phyloP scores from a whole-genome alignment of 306 rosid genomes.

The Fagus sylvatica region DNA sequence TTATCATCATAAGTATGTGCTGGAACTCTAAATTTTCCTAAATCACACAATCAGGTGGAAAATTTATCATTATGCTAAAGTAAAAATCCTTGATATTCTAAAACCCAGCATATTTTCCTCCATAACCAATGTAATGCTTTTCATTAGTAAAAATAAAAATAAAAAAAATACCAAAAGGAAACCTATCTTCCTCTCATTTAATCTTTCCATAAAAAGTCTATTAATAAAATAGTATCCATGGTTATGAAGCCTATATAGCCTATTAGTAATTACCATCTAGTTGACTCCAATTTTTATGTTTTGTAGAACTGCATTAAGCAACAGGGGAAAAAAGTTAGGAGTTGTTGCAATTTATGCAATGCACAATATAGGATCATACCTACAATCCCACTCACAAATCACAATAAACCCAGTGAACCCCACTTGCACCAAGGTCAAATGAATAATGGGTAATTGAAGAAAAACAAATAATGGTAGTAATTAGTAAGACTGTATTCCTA shows the following conservation, averaged over 20 bases:
- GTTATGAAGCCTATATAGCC: background rate
- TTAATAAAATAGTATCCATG: background rate
- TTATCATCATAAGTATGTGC: background rate
- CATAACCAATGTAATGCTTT: background rate
- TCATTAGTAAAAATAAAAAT: background rate
- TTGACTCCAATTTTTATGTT: background rate
- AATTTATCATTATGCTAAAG: background rate
- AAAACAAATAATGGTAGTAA: background rate
- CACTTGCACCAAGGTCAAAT: background rate
- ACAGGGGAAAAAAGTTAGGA: background rate
- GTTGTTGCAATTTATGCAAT: background rate
- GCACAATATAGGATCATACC: background rate
- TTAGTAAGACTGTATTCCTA: conserved; percentile 28
- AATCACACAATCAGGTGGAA: background rate
- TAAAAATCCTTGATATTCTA: background rate
- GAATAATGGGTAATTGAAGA: background rate
- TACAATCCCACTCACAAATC: background rate
- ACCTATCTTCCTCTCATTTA: background rate
- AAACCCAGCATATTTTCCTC: background rate
- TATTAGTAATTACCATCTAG: background rate
- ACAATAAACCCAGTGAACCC: background rate
- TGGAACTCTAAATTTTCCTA: background rate
- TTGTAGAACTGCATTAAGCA: background rate
- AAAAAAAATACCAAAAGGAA: background rate
- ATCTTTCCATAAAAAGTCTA: background rate